These are phyloP conservation scores for Chlamydomonas urium DNA, from an alignment of 139 green algal genomes.

Conservation along the genomic window DNA sequence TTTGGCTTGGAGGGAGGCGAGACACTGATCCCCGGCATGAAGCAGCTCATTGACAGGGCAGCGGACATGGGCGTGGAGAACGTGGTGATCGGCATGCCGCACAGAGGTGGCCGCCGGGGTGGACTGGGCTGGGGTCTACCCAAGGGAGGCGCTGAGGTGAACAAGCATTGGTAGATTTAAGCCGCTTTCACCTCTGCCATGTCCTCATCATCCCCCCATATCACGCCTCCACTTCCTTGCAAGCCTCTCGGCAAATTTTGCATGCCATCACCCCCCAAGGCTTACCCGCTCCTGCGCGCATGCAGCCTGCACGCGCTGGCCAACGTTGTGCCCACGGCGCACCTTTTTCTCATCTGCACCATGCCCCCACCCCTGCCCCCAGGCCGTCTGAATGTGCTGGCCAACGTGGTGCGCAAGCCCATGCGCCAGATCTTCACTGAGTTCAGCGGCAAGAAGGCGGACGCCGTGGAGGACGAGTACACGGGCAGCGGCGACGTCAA, in stretches of 20 bases:
- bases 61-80: conserved; percentile 81
- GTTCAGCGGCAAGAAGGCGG: conserved; percentile 79
- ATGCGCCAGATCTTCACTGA: conserved; percentile 94
- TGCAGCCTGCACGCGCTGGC: too few species aligned
- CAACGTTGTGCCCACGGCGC: too few species aligned
- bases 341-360: too few species aligned
- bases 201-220: too few species aligned
- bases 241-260: too few species aligned
- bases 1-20: conserved; percentile 92
- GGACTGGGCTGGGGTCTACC: too few species aligned
- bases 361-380: not conserved
- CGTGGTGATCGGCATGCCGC: conserved; percentile 90
- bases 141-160: too few species aligned
- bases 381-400: conserved; percentile 95
- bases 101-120: conserved; percentile 54
- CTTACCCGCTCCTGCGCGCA: too few species aligned
- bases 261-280: too few species aligned
- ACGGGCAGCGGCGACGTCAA: conserved; percentile 81
- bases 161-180: too few species aligned
- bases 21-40: conserved; percentile 94
- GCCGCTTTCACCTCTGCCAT: too few species aligned
- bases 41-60: conserved; percentile 85
- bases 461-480: conserved; percentile 32
- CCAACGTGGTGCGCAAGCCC: conserved; percentile 97
- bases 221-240: too few species aligned